These are phyloP conservation scores for Alternaria gaisen DNA, from an alignment of 2,329 filamentous ascomycete genomes.

Conservation along the genomic window DNA sequence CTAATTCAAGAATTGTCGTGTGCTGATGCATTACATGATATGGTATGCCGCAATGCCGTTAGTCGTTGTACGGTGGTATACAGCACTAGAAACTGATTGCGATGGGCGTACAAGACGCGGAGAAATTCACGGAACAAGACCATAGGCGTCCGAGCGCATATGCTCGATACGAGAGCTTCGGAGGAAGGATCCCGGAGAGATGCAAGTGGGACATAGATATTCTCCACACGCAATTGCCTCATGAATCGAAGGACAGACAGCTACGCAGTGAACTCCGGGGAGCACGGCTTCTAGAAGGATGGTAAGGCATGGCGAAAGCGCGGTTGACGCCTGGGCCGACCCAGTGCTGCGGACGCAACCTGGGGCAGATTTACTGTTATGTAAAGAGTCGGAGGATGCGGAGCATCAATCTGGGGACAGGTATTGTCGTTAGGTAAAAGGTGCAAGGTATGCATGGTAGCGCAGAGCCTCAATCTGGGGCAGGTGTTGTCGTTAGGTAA, in stretches of 20 bases:
- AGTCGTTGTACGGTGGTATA: background rate
- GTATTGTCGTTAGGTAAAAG: slow-evolving; percentile 11
- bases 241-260: background rate
- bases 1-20: background rate
- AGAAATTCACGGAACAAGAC: background rate
- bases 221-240: background rate
- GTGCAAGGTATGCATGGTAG: slow-evolving; percentile 3
- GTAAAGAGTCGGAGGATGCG: slow-evolving; percentile 5
- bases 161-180: background rate
- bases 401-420: slow-evolving; percentile 10
- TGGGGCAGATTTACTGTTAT: slow-evolving; percentile 17
- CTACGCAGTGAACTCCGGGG: background rate
- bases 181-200: background rate
- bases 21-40: background rate
- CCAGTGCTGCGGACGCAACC: slow-evolving; percentile 13
- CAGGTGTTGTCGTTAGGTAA: slow-evolving; percentile 11
- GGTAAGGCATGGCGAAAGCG: background rate
- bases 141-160: background rate
- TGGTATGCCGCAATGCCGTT: background rate
- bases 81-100: background rate
- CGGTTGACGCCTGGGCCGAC: slow-evolving; percentile 6
- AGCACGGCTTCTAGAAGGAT: slow-evolving; percentile 9
- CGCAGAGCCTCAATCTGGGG: slow-evolving; percentile 12
- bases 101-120: slow-evolving; percentile 1
- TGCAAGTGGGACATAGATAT: slow-evolving; percentile 1